Evolutionary conservation across 345 rosid species (phyloP).

Genomic region (Angophora floribunda): DNA sequence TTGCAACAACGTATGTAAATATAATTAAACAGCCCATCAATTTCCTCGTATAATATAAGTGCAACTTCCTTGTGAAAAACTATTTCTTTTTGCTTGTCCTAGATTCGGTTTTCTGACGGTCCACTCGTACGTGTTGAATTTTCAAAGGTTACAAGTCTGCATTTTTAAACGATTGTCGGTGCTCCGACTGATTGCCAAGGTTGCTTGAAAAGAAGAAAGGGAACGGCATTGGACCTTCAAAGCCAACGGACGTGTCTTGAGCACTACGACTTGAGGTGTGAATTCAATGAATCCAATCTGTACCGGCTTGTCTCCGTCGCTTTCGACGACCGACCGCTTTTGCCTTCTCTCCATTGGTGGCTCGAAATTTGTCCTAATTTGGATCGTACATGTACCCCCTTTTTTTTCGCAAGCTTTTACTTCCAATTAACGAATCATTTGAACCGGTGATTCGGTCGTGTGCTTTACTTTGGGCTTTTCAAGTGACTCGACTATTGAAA

Average conservation of each 20-base stretch:
- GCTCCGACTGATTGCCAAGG: background rate
- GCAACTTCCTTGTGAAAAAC: background rate
- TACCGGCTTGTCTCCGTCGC: background rate
- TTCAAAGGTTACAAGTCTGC: background rate
- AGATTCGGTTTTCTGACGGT: background rate
- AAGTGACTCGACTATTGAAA: background rate
- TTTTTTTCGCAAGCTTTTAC: background rate
- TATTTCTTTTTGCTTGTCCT: background rate
- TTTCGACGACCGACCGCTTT: background rate
- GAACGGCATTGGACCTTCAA: background rate
- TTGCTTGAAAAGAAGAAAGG: background rate
- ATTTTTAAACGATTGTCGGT: background rate
- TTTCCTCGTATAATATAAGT: background rate
- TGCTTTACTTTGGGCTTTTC: background rate
- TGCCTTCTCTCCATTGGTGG: background rate
- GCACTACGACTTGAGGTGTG: background rate
- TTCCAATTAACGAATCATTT: background rate
- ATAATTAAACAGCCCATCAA: background rate
- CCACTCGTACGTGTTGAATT: background rate
- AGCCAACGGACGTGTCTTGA: background rate
- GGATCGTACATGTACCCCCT: background rate
- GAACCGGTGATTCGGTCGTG: background rate
- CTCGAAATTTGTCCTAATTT: background rate
- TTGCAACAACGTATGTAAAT: background rate
- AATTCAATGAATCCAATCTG: background rate